These are phyloP conservation scores for Hypocreales sp. DNA, from an alignment of 2,329 filamentous ascomycete genomes.

Conservation along the genomic window DNA sequence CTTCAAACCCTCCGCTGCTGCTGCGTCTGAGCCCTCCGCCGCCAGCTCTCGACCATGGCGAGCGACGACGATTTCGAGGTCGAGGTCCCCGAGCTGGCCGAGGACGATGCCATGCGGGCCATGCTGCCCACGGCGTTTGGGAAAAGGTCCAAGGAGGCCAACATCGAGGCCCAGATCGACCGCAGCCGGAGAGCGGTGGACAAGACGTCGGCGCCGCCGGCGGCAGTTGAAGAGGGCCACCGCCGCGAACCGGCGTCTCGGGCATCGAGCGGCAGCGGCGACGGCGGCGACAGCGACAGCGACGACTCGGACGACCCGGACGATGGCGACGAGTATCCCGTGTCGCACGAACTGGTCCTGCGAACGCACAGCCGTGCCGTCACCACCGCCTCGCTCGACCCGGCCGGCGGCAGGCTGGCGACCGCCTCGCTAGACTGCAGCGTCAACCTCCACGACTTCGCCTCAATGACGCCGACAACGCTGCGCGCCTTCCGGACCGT, in stretches of 20 bases:
- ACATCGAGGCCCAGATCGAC: slow-evolving; percentile 70
- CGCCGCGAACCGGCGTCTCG: no score
- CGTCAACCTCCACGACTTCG: slow-evolving; percentile 87
- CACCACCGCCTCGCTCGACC: slow-evolving; percentile 71
- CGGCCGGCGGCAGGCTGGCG: slow-evolving; percentile 68
- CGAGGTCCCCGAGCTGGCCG: slow-evolving; percentile 35
- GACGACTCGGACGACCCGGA: slow-evolving; percentile 42
- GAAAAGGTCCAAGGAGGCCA: slow-evolving; percentile 57
- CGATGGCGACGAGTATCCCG: slow-evolving; percentile 76
- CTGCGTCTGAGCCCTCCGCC: no score
- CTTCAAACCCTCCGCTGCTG: no score
- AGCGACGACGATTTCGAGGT: slow-evolving; percentile 45
- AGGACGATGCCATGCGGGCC: slow-evolving; percentile 55
- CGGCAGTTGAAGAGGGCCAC: slow-evolving; percentile 4
- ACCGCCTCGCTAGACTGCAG: slow-evolving; percentile 88
- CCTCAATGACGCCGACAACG: slow-evolving; percentile 88
- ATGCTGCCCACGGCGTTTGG: slow-evolving; percentile 78
- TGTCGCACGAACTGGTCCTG: slow-evolving; percentile 83
- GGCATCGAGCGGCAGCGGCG: slow-evolving; percentile 12
- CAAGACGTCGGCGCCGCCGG: slow-evolving; percentile 1
- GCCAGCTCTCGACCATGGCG: slow-evolving; percentile 28
- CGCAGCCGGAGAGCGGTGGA: slow-evolving; percentile 47
- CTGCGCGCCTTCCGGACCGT: slow-evolving; percentile 86
- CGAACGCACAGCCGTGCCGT: slow-evolving; percentile 85
- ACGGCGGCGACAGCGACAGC: slow-evolving; percentile 23